Evolutionary conservation across 352 stramenopile genomes (phyloP).

Genomic region (Peronospora farinosa): DNA sequence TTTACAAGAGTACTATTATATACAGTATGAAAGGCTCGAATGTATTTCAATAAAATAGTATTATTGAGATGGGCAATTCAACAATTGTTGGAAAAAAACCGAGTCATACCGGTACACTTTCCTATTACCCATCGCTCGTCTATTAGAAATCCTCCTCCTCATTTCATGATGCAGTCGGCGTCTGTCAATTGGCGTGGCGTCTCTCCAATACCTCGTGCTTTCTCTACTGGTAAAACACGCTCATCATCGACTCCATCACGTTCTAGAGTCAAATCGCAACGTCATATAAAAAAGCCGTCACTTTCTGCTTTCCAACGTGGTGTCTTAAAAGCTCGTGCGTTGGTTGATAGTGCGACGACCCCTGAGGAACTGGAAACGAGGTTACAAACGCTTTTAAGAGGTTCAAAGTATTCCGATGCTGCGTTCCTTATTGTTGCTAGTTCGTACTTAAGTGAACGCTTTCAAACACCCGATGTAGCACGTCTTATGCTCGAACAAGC

Average conservation of each 20-base stretch:
- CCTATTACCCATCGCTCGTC: too few relatives aligned
- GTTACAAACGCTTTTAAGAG: slow-evolving; percentile 51
- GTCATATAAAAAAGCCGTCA: slow-evolving; percentile 21
- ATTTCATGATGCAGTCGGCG: slow-evolving; percentile 28
- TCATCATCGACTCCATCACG: slow-evolving; percentile 10
- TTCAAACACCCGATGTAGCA: slow-evolving; percentile 74
- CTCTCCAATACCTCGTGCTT: slow-evolving; percentile 7
- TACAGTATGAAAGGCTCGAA: too few relatives aligned
- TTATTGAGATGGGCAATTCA: too few relatives aligned
- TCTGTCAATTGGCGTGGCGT: slow-evolving; percentile 34
- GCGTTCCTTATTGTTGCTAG: slow-evolving; percentile 63
- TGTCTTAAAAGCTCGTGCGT: slow-evolving; percentile 32
- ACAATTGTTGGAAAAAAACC: too few relatives aligned
- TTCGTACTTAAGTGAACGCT: slow-evolving; percentile 47
- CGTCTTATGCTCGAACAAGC: slow-evolving; percentile 57
- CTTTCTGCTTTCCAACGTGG: slow-evolving; percentile 28
- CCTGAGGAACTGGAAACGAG: slow-evolving; percentile 45
- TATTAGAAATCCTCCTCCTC: slow-evolving; percentile 4
- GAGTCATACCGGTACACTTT: too few relatives aligned
- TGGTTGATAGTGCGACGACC: slow-evolving; percentile 31
- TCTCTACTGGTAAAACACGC: slow-evolving; percentile 15
- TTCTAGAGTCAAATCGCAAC: slow-evolving; percentile 37
- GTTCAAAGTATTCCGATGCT: slow-evolving; percentile 45
- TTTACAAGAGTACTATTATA: too few relatives aligned
- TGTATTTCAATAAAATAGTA: too few relatives aligned